A percentile compares a stretch with the other conserved stretches of the same genome.
phyloP scores from a whole-genome alignment of 2,329 filamentous ascomycete species.

The Macrophomina pseudophaseolina region DNA sequence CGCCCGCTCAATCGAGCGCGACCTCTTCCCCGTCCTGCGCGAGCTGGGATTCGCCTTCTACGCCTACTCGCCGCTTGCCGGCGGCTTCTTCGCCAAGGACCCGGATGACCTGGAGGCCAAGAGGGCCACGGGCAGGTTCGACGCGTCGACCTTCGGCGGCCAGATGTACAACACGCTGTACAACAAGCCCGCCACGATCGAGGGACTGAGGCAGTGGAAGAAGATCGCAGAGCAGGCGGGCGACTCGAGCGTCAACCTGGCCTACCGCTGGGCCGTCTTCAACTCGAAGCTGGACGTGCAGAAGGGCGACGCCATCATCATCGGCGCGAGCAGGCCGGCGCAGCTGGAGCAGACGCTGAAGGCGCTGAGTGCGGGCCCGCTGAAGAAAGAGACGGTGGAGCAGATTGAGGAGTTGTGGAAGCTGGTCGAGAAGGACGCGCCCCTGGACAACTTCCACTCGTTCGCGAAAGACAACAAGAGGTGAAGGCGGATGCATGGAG shows the following conservation, averaged over 20 bases:
- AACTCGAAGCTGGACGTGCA: slow-evolving; percentile 59
- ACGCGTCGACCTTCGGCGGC: slow-evolving; percentile 47
- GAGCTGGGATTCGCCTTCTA: slow-evolving; percentile 52
- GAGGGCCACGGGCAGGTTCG: slow-evolving; percentile 44
- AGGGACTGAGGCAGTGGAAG: slow-evolving; percentile 49
- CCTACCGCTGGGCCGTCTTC: slow-evolving; percentile 53
- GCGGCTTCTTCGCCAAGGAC: slow-evolving; percentile 47
- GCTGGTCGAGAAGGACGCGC: slow-evolving; percentile 48
- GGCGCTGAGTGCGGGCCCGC: slow-evolving; percentile 68
- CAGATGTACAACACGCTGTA: slow-evolving; percentile 46
- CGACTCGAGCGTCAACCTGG: slow-evolving; percentile 46
- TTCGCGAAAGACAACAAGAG: not conserved
- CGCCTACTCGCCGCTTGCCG: slow-evolving; percentile 44
- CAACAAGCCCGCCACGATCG: slow-evolving; percentile 50
- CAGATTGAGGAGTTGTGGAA: slow-evolving; percentile 79
- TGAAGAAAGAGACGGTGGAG: slow-evolving; percentile 76
- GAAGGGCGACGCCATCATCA: slow-evolving; percentile 62
- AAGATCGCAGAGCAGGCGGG: slow-evolving; percentile 45
- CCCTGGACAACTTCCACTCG: slow-evolving; percentile 34
- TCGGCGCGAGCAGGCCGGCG: slow-evolving; percentile 62
- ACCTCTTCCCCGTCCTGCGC: slow-evolving; percentile 51
- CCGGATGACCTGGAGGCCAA: slow-evolving; percentile 43
- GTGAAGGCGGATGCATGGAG: not conserved
- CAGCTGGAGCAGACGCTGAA: slow-evolving; percentile 63
- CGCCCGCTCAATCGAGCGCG: slow-evolving; percentile 48